Evolutionary conservation across 2,329 filamentous ascomycete species (phyloP).

Genomic region (Polychaeton citri): DNA sequence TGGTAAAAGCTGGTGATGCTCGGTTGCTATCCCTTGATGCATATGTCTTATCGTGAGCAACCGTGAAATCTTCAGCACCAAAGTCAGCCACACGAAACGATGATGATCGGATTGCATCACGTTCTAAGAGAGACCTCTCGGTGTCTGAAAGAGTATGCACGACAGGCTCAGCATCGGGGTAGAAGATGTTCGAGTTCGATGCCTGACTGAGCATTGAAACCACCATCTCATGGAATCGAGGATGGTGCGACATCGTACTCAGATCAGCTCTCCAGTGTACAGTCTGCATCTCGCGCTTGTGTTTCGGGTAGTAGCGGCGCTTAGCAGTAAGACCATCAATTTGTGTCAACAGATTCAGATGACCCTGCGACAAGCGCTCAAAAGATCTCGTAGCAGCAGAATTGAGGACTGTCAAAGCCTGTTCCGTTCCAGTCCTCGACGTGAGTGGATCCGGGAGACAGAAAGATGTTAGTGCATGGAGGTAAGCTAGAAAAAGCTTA

Average conservation of each 20-base stretch:
- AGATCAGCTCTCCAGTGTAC: conserved; percentile 29
- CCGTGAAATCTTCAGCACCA: conserved; percentile 19
- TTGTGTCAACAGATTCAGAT: conserved; percentile 10
- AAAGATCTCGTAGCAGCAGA: conserved; percentile 12
- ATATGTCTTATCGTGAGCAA: conserved; percentile 14
- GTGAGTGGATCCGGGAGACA: conserved; percentile 46
- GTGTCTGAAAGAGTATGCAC: conserved; percentile 3
- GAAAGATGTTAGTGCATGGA: conserved; percentile 50
- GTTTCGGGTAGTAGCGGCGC: conserved; percentile 31
- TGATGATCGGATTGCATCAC: conserved; percentile 19
- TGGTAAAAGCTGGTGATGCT: not conserved
- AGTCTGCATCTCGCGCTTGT: conserved; percentile 29
- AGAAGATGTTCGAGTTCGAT: conserved; percentile 5
- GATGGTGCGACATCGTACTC: conserved; percentile 28
- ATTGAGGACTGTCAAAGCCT: conserved; percentile 21
- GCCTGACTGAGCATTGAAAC: conserved; percentile 15
- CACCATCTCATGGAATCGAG: conserved; percentile 16
- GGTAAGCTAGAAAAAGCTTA: conserved; percentile 26
- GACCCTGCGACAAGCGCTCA: conserved; percentile 6
- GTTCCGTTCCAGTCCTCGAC: conserved; percentile 46
- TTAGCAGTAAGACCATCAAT: conserved; percentile 22
- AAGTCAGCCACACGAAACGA: conserved; percentile 18
- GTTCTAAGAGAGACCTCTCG: conserved; percentile 10
- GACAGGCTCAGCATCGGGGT: conserved; percentile 2
- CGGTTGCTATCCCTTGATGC: conserved; percentile 3